Evolutionary conservation across 2,329 filamentous ascomycete genomes (phyloP), one percentile per base, ranked within the genome.

Genomic region (Helotiales sp.): DNA sequence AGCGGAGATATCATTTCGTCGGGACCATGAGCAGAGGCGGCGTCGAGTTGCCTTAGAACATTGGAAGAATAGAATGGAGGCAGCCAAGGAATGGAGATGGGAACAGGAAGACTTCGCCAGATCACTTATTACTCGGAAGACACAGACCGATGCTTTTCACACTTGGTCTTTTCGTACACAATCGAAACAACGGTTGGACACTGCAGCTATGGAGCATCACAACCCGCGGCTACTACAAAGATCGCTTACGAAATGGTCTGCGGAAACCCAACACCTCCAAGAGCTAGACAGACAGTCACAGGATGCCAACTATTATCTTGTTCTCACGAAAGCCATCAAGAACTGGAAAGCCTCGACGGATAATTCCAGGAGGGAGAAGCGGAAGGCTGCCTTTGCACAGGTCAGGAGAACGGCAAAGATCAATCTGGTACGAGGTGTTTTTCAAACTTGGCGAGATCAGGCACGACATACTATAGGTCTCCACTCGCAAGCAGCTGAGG

Each of bases 51-150:
- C 10, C 7, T 78, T 84, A 28, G 73, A 77, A 32, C 75, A 70
- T 28, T 80, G 82, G 76, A 76, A 80, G 37, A 72, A 79, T 40
- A 80, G 78, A 71, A 78, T 77, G 24, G 76, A 78, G 58, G 71
- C 73, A 40, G 77, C 64, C n/a, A 71, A 64, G 50, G 69, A 71
- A 60, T 61, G 69, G 47, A 69, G 69, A 64, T 69, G 61, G 66
- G 67, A 73, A 22, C 69, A 70, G 59, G 73, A 75, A 66, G 69
- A 67, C 45, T 26, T 71, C 22, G 76, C 76, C 34, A 54, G 69
- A 20, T 60, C 70, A 30, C 71, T 74, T 34, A 62, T 68, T 10
- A 61, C 61, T 20, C 72, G 70, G 20, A 77, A 72, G 60, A 66
- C 69, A 7, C 66, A 74, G 58, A 66, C 62, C 24, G 64, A 66